Base-by-base conservation (phyloP, 2,329 filamentous ascomycete species). In the Pseudogymnoascus sp. region DNA sequence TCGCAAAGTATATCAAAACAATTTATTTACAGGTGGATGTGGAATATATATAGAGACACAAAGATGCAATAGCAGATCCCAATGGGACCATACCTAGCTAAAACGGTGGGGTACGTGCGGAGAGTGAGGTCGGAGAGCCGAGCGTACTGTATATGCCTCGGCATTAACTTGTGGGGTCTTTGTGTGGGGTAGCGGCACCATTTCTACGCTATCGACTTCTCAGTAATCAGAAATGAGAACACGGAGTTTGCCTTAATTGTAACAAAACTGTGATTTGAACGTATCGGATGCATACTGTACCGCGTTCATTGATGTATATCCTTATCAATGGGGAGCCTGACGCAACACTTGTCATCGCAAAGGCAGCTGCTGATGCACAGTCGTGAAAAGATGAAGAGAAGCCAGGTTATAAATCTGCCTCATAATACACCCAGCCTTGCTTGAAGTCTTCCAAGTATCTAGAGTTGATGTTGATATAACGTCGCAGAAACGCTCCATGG, bases 51-150 rank as follows among this genome's bases (percentile, higher is more conserved):
- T 55, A 35, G 19, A 33, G 49, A 35, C n/a, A 11, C 7, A 55
- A 55, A 55, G 29, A 55, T 55, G 49, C 49, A 33, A 55, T 55
- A 55, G 49, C 26, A 55, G 49, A 55, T 55, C 49, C 16, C 29
- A 55, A 55, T 55, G 49, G 49, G 29, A 21, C 49, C 43, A 49
- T 49, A 26, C 14, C 23, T 49, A 14, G 14, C 19, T 6, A 29
- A 31, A 16, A 55, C 49, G 29, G 29, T 55, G 29, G 49, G 49
- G 49, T 55, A 33, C 29, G 49, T 55, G 49, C 49, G 49, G 49
- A 55, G 26, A 52, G 8, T 19, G 26, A 55, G 45, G 29, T 55
- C n/a, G 41, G 6, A 8, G 45, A 55, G 49, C 49, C 49, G 49
- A 55, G 49, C 45, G 14, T 52, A 52, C 3, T 52, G 45, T n/a